Evolutionary conservation across 768 basidiomycete genomes (phyloP).

Genomic region (Lactarius sanguifluus): DNA sequence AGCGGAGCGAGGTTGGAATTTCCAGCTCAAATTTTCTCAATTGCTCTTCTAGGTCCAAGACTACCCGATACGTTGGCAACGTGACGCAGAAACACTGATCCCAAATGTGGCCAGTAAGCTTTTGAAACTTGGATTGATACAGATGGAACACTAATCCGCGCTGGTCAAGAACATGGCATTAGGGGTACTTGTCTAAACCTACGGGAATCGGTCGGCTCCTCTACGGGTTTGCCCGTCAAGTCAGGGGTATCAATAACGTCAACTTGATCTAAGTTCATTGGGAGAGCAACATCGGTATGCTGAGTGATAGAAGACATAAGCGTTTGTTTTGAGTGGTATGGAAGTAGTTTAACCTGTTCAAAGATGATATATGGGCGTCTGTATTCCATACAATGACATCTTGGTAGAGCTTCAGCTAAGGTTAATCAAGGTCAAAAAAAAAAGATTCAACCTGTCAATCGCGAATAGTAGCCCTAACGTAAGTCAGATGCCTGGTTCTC

Average conservation of each 20-base stretch:
- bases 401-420: slow-evolving; percentile 2
- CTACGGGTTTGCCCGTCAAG: slow-evolving; percentile 28
- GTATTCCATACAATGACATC: slow-evolving; percentile 26
- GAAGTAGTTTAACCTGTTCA: slow-evolving; percentile 27
- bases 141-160: slow-evolving; percentile 26
- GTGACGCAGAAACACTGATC: slow-evolving; percentile 31
- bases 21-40: slow-evolving; percentile 31
- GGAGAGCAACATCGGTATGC: slow-evolving; percentile 31
- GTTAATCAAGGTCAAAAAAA: background rate
- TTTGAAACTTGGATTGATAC: slow-evolving; percentile 19
- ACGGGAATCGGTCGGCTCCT: slow-evolving; percentile 30
- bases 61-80: slow-evolving; percentile 29
- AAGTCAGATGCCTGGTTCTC: background rate
- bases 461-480: slow-evolving; percentile 27
- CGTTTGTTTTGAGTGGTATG: background rate
- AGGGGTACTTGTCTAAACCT: background rate
- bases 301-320: slow-evolving; percentile 8
- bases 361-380: slow-evolving; percentile 32
- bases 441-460: slow-evolving; percentile 28
- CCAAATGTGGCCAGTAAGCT: slow-evolving; percentile 29
- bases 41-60: slow-evolving; percentile 30
- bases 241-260: slow-evolving; percentile 24
- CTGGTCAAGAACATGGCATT: background rate
- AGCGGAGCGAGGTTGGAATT: slow-evolving; percentile 27
- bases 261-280: slow-evolving; percentile 31